These are phyloP conservation scores for Acacia confusa DNA, from an alignment of 306 rosid species.

Conservation along the genomic window DNA sequence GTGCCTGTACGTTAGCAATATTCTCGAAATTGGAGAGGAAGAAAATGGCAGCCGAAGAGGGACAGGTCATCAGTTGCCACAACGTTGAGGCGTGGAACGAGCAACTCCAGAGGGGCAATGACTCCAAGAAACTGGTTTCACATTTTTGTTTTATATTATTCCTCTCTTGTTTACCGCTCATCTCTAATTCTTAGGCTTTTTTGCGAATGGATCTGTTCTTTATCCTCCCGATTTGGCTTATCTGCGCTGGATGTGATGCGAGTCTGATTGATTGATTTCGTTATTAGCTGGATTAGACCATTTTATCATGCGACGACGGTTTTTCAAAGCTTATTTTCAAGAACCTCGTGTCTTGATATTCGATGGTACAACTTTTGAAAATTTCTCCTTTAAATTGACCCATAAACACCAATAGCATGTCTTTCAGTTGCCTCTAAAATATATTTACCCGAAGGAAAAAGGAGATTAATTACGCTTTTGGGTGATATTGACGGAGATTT, in stretches of 20 bases:
- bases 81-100: constrained; percentile 64
- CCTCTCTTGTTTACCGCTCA: not conserved
- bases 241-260: constrained; percentile 1
- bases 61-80: constrained; percentile 71
- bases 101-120: constrained; percentile 61
- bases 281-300: constrained; percentile 3
- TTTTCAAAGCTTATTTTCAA: not conserved
- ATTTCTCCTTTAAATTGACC: not conserved
- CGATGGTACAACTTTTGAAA: not conserved
- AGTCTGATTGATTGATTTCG: constrained; percentile 20
- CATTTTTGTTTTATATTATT: not conserved
- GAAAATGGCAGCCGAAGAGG: constrained; percentile 63
- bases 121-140: constrained; percentile 59
- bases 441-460: not conserved
- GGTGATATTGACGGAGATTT: not conserved
- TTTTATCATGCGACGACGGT: not conserved
- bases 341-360: not conserved
- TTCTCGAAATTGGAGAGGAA: not conserved
- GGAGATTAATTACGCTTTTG: not conserved
- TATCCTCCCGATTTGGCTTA: constrained; percentile 8
- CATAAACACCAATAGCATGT: not conserved
- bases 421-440: not conserved
- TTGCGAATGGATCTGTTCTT: constrained; percentile 31
- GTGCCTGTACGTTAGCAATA: no score
- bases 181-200: not conserved